Evolutionary conservation across 495 filamentous ascomycete genomes (phyloP).

Genomic region (Rhypophila decipiens): DNA sequence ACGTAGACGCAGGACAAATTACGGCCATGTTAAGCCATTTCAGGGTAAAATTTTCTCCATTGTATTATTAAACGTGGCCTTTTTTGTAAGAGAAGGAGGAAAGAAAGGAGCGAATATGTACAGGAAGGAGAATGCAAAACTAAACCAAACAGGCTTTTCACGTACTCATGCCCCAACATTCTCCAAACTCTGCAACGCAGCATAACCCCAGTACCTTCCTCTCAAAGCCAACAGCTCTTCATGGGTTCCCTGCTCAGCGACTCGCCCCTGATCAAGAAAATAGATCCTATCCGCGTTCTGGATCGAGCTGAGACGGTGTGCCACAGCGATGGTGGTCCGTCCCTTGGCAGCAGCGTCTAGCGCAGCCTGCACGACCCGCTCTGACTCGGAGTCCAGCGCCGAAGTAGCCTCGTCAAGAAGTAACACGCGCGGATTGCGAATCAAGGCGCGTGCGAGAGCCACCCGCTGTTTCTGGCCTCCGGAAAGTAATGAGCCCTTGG

Average conservation of each 20-base stretch:
- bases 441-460: conserved; percentile 70
- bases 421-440: conserved; percentile 65
- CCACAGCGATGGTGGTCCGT: conserved; percentile 71
- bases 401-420: conserved; percentile 80
- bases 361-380: conserved; percentile 66
- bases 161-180: no score
- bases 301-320: conserved; percentile 55
- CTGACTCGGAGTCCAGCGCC: conserved; percentile 68
- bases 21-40: no score
- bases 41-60: no score
- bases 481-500: conserved; percentile 59
- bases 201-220: conserved; percentile 46
- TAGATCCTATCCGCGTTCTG: conserved; percentile 56
- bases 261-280: conserved; percentile 49
- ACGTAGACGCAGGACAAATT: no score
- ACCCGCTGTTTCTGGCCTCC: conserved; percentile 81
- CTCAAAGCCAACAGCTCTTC: conserved; percentile 44
- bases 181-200: conserved; percentile 58
- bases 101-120: no score
- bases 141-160: conserved; percentile 51
- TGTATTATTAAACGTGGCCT: no score
- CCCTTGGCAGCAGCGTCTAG: conserved; percentile 58
- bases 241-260: conserved; percentile 54
- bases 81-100: no score
- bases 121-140: no score